These are phyloP conservation scores for Ceriops tagal DNA, from an alignment of 345 rosid species.

Conservation along the genomic window DNA sequence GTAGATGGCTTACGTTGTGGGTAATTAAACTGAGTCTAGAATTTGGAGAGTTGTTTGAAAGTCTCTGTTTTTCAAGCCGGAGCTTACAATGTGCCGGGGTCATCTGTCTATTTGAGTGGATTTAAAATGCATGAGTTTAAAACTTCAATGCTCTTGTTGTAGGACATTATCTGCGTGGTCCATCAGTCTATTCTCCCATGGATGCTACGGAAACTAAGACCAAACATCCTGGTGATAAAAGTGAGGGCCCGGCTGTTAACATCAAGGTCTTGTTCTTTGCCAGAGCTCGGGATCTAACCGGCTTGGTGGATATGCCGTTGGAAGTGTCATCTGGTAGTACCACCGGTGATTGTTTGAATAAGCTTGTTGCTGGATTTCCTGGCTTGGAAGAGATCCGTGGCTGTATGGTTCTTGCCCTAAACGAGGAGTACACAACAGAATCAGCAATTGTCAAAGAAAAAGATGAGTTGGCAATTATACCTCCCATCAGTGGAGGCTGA, in stretches of 20 bases:
- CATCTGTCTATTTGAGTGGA: too few species aligned
- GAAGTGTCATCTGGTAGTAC: conserved; percentile 65
- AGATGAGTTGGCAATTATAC: conserved; percentile 92
- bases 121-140: not conserved
- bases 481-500: conserved; percentile 97
- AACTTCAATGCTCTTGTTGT: conserved; percentile 1
- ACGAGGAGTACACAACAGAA: conserved; percentile 65
- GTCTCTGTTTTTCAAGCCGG: too few species aligned
- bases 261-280: conserved; percentile 82
- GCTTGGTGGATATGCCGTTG: conserved; percentile 46
- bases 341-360: conserved; percentile 54
- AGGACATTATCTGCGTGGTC: conserved; percentile 7
- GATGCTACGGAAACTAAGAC: conserved; percentile 24
- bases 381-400: conserved; percentile 57
- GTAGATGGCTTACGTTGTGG: too few species aligned
- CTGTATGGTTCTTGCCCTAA: conserved; percentile 75
- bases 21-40: too few species aligned
- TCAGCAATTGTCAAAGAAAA: conserved; percentile 54
- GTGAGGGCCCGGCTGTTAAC: conserved; percentile 32
- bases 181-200: conserved; percentile 7
- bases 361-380: conserved; percentile 58
- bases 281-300: conserved; percentile 77
- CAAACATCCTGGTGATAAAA: conserved; percentile 5
- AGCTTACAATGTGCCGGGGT: too few species aligned
- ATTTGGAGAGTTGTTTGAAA: too few species aligned